Evolutionary conservation across 768 basidiomycete species (phyloP).

Genomic region (Tylopilus sp.): DNA sequence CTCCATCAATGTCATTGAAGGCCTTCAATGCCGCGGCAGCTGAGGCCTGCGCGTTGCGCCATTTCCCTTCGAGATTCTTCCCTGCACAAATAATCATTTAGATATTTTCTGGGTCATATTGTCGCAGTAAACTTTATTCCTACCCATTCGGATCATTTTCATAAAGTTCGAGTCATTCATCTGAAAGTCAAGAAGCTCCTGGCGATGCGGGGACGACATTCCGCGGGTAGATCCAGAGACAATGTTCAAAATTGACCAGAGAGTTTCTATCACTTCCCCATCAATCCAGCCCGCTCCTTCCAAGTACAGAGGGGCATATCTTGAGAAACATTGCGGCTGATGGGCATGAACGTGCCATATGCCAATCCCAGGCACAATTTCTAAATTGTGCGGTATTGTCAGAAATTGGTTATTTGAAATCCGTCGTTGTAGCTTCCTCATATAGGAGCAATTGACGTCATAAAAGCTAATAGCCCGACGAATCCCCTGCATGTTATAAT

Average conservation of each 20-base stretch:
- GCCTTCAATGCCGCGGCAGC: no score
- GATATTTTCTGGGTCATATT: no score
- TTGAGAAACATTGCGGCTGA: conserved; percentile 18
- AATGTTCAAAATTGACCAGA: not conserved
- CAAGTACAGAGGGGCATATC: not conserved
- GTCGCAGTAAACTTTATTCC: no score
- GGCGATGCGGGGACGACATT: no score
- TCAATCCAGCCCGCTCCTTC: not conserved
- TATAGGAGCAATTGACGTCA: conserved; percentile 9
- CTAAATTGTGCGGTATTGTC: not conserved
- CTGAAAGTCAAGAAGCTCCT: no score
- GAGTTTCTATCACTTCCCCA: conserved; percentile 8
- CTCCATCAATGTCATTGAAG: no score
- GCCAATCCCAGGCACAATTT: conserved; percentile 17
- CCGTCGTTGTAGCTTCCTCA: not conserved
- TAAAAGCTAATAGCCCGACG: not conserved
- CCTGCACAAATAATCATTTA: no score
- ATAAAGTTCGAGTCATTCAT: conserved; percentile 8
- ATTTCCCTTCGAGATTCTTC: no score
- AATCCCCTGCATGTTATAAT: not conserved
- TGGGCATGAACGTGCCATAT: conserved; percentile 29
- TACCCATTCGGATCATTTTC: conserved; percentile 2
- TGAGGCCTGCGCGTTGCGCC: no score
- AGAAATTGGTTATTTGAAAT: not conserved
- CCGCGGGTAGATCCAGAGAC: not conserved